These are phyloP conservation scores for Arctium minus DNA, from an alignment of 129 eudicot genomes.

Conservation along the genomic window DNA sequence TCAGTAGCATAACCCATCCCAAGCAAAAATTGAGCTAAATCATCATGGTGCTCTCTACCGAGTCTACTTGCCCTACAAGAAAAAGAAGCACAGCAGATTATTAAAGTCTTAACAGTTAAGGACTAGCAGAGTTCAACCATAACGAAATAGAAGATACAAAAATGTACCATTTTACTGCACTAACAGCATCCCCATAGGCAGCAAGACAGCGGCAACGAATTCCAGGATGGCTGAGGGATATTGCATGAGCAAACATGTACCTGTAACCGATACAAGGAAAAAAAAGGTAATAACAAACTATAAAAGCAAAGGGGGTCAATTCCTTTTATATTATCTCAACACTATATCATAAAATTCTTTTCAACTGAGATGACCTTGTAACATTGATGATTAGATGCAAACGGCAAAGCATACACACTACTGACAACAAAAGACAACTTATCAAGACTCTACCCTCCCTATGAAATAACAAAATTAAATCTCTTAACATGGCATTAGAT, in stretches of 20 bases:
- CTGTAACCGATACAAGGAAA: conserved; percentile 29
- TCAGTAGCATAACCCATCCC: conserved; percentile 99
- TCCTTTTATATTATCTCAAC: background rate
- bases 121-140: background rate
- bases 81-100: conserved; percentile 2
- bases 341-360: background rate
- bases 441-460: background rate
- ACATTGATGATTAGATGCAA: background rate
- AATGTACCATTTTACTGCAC: conserved; percentile 93
- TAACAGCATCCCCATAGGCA: conserved; percentile 98
- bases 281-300: background rate
- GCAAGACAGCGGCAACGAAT: conserved; percentile 99
- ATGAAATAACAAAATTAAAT: background rate
- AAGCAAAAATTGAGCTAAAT: conserved; percentile 95
- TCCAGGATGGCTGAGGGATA: conserved; percentile 97
- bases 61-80: conserved; percentile 88
- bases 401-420: too few relatives aligned
- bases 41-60: conserved; percentile 99
- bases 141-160: conserved; percentile 3
- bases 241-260: conserved; percentile 97
- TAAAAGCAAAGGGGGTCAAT: background rate
- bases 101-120: background rate
- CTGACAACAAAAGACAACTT: background rate
- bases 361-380: background rate
- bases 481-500: background rate